Conservation (phyloP, 2,329 filamentous ascomycete species). For the Aspergillus tanneri region DNA sequence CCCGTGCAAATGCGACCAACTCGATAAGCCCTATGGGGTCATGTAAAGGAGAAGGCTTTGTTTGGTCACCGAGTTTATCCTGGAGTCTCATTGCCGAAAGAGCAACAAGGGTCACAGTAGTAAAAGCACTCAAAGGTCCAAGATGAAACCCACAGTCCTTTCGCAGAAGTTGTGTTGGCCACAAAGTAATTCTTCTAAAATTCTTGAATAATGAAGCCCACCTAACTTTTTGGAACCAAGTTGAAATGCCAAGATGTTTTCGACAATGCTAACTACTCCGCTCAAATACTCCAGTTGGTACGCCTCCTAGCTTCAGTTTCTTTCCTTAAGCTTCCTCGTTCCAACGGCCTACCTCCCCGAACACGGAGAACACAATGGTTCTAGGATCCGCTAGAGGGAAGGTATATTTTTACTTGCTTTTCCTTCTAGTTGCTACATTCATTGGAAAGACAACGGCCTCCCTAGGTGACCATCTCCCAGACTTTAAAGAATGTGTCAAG, state of each 20-base stretch:
- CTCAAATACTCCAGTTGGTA: constrained; percentile 16
- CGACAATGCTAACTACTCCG: not conserved
- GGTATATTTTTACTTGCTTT: constrained; percentile 26
- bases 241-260: constrained; percentile 12
- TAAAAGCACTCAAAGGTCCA: too few species aligned
- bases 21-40: too few species aligned
- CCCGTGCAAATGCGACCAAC: too few species aligned
- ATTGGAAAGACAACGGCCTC: constrained; percentile 61
- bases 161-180: too few species aligned
- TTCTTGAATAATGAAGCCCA: too few species aligned
- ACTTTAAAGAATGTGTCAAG: constrained; percentile 83
- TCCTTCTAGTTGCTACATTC: constrained; percentile 36
- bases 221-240: not conserved
- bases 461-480: constrained; percentile 76
- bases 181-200: too few species aligned
- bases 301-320: constrained; percentile 6
- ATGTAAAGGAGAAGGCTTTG: too few species aligned
- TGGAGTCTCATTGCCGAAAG: too few species aligned
- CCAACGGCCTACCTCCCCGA: constrained; percentile 12
- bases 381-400: constrained; percentile 21
- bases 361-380: constrained; percentile 29
- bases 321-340: constrained; percentile 15
- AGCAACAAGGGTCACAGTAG: too few species aligned
- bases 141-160: too few species aligned
- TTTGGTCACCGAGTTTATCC: too few species aligned